A percentile compares a stretch with the other conserved stretches of the same genome.
These are phyloP conservation scores for Neurospora sp. DNA, from an alignment of 495 filamentous ascomycete species.

Conservation along the genomic window DNA sequence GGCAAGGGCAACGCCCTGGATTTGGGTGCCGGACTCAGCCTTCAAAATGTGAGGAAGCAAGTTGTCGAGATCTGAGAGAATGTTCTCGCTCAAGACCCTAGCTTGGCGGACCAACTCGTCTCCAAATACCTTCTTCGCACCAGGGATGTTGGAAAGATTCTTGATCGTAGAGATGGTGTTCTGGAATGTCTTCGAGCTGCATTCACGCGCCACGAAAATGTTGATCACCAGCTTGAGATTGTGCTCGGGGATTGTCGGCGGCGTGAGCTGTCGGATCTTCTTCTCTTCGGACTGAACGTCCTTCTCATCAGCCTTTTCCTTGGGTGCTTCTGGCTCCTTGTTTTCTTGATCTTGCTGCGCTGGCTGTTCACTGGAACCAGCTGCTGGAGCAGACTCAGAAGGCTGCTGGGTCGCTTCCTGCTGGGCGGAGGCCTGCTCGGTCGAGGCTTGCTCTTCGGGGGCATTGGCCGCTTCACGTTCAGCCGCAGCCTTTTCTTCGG, in stretches of 20 bases:
- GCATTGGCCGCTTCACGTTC: slow-evolving; percentile 12
- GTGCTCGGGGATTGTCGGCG: slow-evolving; percentile 78
- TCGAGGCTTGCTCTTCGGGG: slow-evolving; percentile 14
- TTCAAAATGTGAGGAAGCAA: slow-evolving; percentile 79
- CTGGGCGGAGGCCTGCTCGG: slow-evolving; percentile 13
- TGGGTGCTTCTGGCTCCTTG: slow-evolving; percentile 18
- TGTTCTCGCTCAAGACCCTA: slow-evolving; percentile 69
- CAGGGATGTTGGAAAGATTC: slow-evolving; percentile 87
- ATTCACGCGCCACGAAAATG: slow-evolving; percentile 91
- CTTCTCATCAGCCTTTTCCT: slow-evolving; percentile 42
- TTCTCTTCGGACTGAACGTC: slow-evolving; percentile 36
- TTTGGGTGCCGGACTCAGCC: slow-evolving; percentile 80
- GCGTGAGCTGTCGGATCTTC: slow-evolving; percentile 61
- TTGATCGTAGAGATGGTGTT: slow-evolving; percentile 96
- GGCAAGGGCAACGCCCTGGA: slow-evolving; percentile 85
- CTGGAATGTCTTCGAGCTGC: slow-evolving; percentile 91
- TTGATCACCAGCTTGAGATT: slow-evolving; percentile 90
- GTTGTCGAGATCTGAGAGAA: slow-evolving; percentile 74
- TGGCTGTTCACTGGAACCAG: slow-evolving; percentile 12
- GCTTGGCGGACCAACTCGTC: slow-evolving; percentile 82
- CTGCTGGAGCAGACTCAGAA: background rate
- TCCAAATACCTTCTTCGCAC: slow-evolving; percentile 82
- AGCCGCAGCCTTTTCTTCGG: slow-evolving; percentile 12
- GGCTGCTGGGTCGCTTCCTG: slow-evolving; percentile 1
- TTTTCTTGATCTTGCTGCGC: slow-evolving; percentile 14